Evolutionary conservation across 345 rosid species (phyloP).

Genomic region (Aegle marmelos): DNA sequence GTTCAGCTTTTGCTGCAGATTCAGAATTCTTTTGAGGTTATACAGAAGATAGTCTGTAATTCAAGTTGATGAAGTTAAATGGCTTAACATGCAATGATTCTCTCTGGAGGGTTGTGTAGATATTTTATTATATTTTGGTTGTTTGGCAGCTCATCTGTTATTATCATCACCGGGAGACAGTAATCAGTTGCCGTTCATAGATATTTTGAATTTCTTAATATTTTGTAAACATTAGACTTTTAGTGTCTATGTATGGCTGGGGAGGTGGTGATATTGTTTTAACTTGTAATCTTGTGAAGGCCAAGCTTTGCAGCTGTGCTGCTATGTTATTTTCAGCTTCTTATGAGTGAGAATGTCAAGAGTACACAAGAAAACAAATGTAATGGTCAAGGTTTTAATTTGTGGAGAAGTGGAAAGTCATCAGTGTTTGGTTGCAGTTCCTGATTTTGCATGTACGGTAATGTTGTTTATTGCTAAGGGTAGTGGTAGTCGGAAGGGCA

Average conservation of each 20-base stretch:
- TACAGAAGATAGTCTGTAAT: slow-evolving; percentile 34
- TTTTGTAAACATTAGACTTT: not conserved
- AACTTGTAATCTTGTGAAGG: not conserved
- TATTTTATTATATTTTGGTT: not conserved
- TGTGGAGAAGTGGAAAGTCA: not conserved
- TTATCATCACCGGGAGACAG: not conserved
- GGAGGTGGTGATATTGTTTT: not conserved
- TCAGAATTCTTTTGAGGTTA: slow-evolving; percentile 43
- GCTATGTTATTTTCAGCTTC: not conserved
- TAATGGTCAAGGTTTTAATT: not conserved
- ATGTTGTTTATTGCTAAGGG: not conserved
- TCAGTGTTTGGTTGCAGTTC: not conserved
- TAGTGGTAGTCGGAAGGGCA: too few species aligned
- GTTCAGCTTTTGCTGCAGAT: slow-evolving; percentile 26
- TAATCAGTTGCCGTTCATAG: not conserved
- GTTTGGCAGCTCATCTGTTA: not conserved
- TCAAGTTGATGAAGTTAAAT: slow-evolving; percentile 29
- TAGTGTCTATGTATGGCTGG: not conserved
- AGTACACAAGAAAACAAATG: not conserved
- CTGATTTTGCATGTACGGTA: too few species aligned
- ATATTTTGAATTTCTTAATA: not conserved
- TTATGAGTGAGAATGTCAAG: not conserved
- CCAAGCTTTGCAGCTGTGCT: not conserved
- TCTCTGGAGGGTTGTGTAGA: not conserved
- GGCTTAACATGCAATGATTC: slow-evolving; percentile 19